Evolutionary conservation across 805 yeast genomes (phyloP).

Genomic region (Starmerella sirachaensis): DNA sequence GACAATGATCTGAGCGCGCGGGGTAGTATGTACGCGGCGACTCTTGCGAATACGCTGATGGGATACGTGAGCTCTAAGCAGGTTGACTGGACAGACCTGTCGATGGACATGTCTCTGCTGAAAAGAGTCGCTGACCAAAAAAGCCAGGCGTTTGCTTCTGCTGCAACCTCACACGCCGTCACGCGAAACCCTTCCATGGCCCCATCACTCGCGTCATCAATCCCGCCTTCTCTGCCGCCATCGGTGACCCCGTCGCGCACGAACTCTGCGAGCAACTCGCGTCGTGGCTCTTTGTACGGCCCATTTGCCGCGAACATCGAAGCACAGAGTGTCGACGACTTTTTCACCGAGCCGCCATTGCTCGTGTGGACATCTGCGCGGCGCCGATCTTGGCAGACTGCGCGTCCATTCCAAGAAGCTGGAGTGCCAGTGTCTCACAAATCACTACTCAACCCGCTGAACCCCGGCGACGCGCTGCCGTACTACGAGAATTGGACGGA

Average conservation of each 20-base stretch:
- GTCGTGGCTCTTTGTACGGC: slow-evolving; percentile 3
- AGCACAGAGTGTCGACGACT: too few species aligned
- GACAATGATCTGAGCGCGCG: slow-evolving; percentile 75
- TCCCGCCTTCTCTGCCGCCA: slow-evolving; percentile 8
- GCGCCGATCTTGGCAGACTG: slow-evolving; percentile 69
- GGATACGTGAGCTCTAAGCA: slow-evolving; percentile 26
- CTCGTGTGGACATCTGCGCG: slow-evolving; percentile 95
- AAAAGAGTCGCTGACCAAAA: slow-evolving; percentile 18
- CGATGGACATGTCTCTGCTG: slow-evolving; percentile 15
- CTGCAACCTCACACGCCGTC: slow-evolving; percentile 7
- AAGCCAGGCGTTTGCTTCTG: slow-evolving; percentile 15
- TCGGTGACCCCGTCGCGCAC: slow-evolving; percentile 6
- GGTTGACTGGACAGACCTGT: slow-evolving; percentile 14
- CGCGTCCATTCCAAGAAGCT: slow-evolving; percentile 47
- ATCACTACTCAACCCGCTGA: slow-evolving; percentile 72
- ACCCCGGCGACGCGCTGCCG: slow-evolving; percentile 79
- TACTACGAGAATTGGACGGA: slow-evolving; percentile 41
- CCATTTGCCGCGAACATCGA: slow-evolving; percentile 6
- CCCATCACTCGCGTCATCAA: slow-evolving; percentile 8
- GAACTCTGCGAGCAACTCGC: slow-evolving; percentile 6
- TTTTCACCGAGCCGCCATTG: slow-evolving; percentile 31
- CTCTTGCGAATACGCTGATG: slow-evolving; percentile 47
- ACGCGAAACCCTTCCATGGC: slow-evolving; percentile 12
- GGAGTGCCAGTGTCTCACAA: slow-evolving; percentile 62
- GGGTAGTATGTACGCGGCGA: slow-evolving; percentile 56